A percentile compares a stretch with the other conserved stretches of the same genome.
These are phyloP conservation scores for Aspergillus indologenus DNA, from an alignment of 495 filamentous ascomycete genomes.

Conservation along the genomic window DNA sequence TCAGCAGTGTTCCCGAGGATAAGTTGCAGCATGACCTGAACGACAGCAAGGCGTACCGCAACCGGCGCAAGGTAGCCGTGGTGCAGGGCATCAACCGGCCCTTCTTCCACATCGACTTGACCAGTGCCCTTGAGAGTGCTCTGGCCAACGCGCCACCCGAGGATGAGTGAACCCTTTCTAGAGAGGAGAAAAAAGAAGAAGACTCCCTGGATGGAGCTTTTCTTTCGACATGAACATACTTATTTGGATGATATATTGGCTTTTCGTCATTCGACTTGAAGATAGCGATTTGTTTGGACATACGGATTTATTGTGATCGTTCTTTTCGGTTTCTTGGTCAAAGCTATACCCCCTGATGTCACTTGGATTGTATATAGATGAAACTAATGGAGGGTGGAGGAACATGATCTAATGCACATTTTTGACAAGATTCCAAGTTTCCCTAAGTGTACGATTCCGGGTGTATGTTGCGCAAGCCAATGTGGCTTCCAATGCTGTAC, in stretches of 20 bases:
- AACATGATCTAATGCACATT: not conserved
- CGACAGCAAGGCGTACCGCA: slow-evolving; percentile 43
- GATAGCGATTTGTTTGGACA: not conserved
- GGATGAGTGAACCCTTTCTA: slow-evolving; percentile 11
- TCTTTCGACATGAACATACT: not conserved
- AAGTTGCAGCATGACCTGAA: slow-evolving; percentile 47
- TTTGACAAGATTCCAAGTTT: not conserved
- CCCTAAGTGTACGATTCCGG: too few species aligned
- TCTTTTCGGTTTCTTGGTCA: slow-evolving; percentile 7
- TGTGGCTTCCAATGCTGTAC: too few species aligned
- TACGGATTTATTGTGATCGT: not conserved
- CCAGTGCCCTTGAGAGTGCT: slow-evolving; percentile 85
- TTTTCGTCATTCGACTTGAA: not conserved
- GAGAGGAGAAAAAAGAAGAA: not conserved
- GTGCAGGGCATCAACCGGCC: slow-evolving; percentile 85
- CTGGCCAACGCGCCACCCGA: slow-evolving; percentile 60
- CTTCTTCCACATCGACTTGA: slow-evolving; percentile 93
- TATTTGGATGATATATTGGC: not conserved
- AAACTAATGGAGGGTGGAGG: slow-evolving; percentile 1
- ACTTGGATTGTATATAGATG: slow-evolving; percentile 14
- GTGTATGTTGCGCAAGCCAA: too few species aligned
- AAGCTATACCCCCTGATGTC: slow-evolving; percentile 7
- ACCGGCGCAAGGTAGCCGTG: slow-evolving; percentile 52
- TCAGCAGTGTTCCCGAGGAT: slow-evolving; percentile 32
- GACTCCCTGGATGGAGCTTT: slow-evolving; percentile 12